Evolutionary conservation across 2,329 filamentous ascomycete genomes (phyloP).

Genomic region (Ascochyta lentis): DNA sequence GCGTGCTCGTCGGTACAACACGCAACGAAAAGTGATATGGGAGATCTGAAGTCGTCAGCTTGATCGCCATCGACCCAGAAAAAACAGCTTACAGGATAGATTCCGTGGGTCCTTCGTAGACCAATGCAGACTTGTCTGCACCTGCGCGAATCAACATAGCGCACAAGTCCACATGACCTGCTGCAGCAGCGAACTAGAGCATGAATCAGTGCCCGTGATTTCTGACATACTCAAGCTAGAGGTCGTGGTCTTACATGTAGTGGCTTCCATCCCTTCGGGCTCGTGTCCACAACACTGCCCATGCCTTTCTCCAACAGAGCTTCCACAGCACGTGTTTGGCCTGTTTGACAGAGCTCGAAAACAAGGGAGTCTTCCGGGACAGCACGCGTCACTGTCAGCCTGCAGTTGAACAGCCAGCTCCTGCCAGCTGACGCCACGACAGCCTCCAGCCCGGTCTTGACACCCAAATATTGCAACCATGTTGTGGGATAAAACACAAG

Average conservation of each 20-base stretch:
- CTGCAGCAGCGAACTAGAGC: slow-evolving; percentile 18
- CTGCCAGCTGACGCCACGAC: slow-evolving; percentile 9
- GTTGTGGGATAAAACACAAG: slow-evolving; percentile 12
- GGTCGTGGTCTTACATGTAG: slow-evolving; percentile 4
- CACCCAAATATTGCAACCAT: slow-evolving; percentile 15
- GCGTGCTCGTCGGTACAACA: slow-evolving; percentile 5
- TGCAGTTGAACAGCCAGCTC: slow-evolving; percentile 21
- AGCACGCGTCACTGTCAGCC: slow-evolving; percentile 14
- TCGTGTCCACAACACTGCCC: slow-evolving; percentile 24
- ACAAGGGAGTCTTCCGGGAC: slow-evolving; percentile 21
- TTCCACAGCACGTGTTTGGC: slow-evolving; percentile 21
- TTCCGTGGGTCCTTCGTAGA: slow-evolving; percentile 21
- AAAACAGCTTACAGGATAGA: slow-evolving; percentile 15
- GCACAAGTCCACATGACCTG: slow-evolving; percentile 18
- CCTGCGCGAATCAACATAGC: slow-evolving; percentile 19
- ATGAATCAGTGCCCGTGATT: too few species aligned
- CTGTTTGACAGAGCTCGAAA: slow-evolving; percentile 19
- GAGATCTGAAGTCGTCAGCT: slow-evolving; percentile 4
- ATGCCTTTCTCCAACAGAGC: slow-evolving; percentile 12
- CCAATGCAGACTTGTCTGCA: slow-evolving; percentile 22
- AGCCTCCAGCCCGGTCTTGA: slow-evolving; percentile 16
- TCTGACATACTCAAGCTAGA: neutral
- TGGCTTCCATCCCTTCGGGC: slow-evolving; percentile 20
- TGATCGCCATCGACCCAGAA: neutral
- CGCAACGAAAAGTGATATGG: slow-evolving; percentile 20